Conservation (phyloP, 768 basidiomycete genomes). For the Paxillus rubicundulus region DNA sequence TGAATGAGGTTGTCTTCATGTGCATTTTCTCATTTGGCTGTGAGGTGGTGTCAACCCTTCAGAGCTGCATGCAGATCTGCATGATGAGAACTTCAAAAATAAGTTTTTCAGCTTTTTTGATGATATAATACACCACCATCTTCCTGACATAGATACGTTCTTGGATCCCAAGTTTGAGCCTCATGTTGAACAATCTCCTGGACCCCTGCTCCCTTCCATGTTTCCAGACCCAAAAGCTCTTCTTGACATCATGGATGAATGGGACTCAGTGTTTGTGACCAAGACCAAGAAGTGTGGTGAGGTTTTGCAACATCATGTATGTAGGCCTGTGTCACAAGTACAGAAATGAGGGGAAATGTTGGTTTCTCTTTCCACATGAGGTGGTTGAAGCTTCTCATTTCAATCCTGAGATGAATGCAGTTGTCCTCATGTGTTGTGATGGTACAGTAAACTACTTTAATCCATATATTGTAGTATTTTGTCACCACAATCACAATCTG, state of each 20-base stretch:
- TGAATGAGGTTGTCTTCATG: slow-evolving; percentile 28
- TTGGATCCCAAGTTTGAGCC: slow-evolving; percentile 3
- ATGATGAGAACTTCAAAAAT: neutral
- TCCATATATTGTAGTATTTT: slow-evolving; percentile 33
- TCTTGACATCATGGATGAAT: neutral
- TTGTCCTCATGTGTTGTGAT: slow-evolving; percentile 25
- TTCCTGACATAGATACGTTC: slow-evolving; percentile 23
- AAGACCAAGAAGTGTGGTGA: slow-evolving; percentile 24
- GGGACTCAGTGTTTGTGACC: neutral
- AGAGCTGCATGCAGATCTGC: slow-evolving; percentile 25
- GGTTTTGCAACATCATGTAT: slow-evolving; percentile 17
- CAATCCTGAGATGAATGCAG: slow-evolving; percentile 30
- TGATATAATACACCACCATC: slow-evolving; percentile 30
- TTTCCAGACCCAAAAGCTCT: too few species aligned
- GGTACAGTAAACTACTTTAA: slow-evolving; percentile 32
- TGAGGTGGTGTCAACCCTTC: slow-evolving; percentile 31
- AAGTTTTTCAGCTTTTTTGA: slow-evolving; percentile 33
- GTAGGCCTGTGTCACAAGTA: slow-evolving; percentile 30
- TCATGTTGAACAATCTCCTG: neutral
- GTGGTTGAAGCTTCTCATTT: slow-evolving; percentile 26
- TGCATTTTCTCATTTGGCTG: slow-evolving; percentile 33
- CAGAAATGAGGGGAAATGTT: slow-evolving; percentile 22
- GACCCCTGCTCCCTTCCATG: neutral
- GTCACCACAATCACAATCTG: slow-evolving; percentile 35
- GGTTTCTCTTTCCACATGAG: slow-evolving; percentile 37